Evolutionary conservation across 129 eudicot genomes (phyloP).

Genomic region (Arctium lappa): DNA sequence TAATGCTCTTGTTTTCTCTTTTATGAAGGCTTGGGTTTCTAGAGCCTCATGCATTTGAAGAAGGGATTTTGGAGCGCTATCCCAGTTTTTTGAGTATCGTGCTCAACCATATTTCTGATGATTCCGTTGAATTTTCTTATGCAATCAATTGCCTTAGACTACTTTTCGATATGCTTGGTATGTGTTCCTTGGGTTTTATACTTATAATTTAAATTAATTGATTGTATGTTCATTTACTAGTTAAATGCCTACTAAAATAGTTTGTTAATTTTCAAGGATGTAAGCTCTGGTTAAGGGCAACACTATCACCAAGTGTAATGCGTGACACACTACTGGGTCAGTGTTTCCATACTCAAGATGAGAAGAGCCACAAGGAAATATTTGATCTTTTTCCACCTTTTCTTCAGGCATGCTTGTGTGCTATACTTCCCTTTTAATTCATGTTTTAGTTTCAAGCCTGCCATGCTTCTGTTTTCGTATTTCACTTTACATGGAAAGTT

Average conservation of each 20-base stretch:
- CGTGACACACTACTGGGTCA: constrained; percentile 87
- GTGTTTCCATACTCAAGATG: constrained; percentile 93
- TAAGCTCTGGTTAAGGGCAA: constrained; percentile 88
- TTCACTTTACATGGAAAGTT: not conserved
- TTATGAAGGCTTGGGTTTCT: constrained; percentile 84
- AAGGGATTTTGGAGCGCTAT: constrained; percentile 93
- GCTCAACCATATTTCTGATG: constrained; percentile 86
- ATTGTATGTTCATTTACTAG: not conserved
- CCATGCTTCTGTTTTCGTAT: not conserved
- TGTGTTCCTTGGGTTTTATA: constrained; percentile 9
- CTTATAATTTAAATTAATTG: not conserved
- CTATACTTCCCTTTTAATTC: constrained; percentile 1
- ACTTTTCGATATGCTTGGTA: constrained; percentile 92
- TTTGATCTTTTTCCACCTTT: constrained; percentile 92
- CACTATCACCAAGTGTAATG: constrained; percentile 91
- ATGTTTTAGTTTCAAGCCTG: constrained; percentile 3
- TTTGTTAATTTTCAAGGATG: constrained; percentile 51
- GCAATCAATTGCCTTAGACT: constrained; percentile 89
- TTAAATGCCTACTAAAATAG: constrained; percentile 4
- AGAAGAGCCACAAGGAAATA: constrained; percentile 94
- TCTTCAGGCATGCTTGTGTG: constrained; percentile 65
- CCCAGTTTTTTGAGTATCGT: constrained; percentile 83
- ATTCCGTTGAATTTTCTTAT: constrained; percentile 84
- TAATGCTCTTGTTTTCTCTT: constrained; percentile 5
- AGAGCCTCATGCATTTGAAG: constrained; percentile 97